A percentile compares a stretch with the other conserved stretches of the same genome.
Conservation (phyloP, 139 green algal genomes). For the Tetradesmus lagerheimii region DNA sequence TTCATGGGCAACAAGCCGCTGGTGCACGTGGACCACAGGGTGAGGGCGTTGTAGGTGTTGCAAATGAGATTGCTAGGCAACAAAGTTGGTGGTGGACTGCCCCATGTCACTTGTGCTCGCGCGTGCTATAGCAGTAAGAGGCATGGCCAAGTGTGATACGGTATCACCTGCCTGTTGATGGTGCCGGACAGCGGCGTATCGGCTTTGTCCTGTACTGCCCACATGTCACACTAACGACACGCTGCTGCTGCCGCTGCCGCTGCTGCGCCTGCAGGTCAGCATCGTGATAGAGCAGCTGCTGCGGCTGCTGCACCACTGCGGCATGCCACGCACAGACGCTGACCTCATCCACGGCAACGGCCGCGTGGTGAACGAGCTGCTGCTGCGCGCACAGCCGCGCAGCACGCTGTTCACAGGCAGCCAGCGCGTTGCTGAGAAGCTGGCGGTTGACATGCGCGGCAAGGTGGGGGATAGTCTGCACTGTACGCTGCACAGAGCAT, state of each 20-base stretch:
- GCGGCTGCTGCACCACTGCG: conserved; percentile 91
- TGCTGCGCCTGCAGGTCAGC: conserved; percentile 71
- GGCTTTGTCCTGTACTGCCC: too few species aligned
- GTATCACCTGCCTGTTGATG: too few species aligned
- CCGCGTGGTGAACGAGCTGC: conserved; percentile 75
- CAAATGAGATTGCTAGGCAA: neutral
- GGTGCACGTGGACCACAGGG: conserved; percentile 91
- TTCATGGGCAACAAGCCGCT: conserved; percentile 99
- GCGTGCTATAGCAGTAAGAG: too few species aligned
- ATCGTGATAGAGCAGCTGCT: conserved; percentile 97
- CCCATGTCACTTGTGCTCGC: too few species aligned
- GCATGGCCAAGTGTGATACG: too few species aligned
- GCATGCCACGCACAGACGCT: conserved; percentile 86
- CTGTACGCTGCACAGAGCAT: too few species aligned
- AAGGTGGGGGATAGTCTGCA: conserved; percentile 84
- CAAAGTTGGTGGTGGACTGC: too few species aligned
- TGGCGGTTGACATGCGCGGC: conserved; percentile 81
- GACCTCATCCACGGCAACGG: conserved; percentile 92
- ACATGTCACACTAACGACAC: too few species aligned
- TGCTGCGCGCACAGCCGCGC: conserved; percentile 77
- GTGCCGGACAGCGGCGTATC: too few species aligned
- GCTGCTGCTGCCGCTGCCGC: neutral
- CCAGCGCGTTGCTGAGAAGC: conserved; percentile 85
- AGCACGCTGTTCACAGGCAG: conserved; percentile 96
- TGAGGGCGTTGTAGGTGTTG: conserved; percentile 40